A percentile compares a stretch with the other conserved stretches of the same genome.
These are phyloP conservation scores for Aspergillus cejpii DNA, from an alignment of 2,329 filamentous ascomycete genomes.

Conservation along the genomic window DNA sequence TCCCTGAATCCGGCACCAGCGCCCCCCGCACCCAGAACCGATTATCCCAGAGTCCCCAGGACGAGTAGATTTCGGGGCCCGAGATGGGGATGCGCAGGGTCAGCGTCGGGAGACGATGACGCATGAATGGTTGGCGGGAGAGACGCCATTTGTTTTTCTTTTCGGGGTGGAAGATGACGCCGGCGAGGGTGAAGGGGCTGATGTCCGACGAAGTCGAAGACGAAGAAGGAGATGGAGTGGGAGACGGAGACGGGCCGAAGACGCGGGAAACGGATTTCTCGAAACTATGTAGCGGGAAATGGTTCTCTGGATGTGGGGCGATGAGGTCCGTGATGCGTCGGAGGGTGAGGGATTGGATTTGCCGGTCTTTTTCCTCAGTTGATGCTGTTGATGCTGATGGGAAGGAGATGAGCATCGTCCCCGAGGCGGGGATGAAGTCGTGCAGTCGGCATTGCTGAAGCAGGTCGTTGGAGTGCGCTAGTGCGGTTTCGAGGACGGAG, in stretches of 20 bases:
- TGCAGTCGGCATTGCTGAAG: conserved; percentile 37
- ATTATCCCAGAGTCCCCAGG: conserved; percentile 48
- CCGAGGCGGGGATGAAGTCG: conserved; percentile 29
- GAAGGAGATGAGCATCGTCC: conserved; percentile 30
- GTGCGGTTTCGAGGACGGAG: conserved; percentile 40
- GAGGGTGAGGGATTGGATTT: conserved; percentile 42
- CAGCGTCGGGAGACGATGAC: conserved; percentile 19
- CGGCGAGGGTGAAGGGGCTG: conserved; percentile 45
- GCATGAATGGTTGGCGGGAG: conserved; percentile 35
- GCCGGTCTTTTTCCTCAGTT: conserved; percentile 10
- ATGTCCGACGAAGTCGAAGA: neutral
- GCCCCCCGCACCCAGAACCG: conserved; percentile 50
- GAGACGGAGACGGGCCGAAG: conserved; percentile 31
- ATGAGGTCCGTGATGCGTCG: conserved; percentile 46
- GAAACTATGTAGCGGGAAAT: conserved; percentile 41
- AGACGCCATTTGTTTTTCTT: conserved; percentile 33
- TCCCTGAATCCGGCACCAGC: neutral
- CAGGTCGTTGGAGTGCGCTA: conserved; percentile 50
- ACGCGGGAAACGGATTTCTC: conserved; percentile 36
- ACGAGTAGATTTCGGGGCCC: conserved; percentile 1
- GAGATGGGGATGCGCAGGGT: conserved; percentile 16
- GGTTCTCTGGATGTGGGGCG: conserved; percentile 39
- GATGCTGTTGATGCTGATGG: conserved; percentile 10
- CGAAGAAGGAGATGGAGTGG: neutral
- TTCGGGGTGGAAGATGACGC: conserved; percentile 45